Evolutionary conservation across 768 basidiomycete species (phyloP).

Genomic region (Mycena galericulata): DNA sequence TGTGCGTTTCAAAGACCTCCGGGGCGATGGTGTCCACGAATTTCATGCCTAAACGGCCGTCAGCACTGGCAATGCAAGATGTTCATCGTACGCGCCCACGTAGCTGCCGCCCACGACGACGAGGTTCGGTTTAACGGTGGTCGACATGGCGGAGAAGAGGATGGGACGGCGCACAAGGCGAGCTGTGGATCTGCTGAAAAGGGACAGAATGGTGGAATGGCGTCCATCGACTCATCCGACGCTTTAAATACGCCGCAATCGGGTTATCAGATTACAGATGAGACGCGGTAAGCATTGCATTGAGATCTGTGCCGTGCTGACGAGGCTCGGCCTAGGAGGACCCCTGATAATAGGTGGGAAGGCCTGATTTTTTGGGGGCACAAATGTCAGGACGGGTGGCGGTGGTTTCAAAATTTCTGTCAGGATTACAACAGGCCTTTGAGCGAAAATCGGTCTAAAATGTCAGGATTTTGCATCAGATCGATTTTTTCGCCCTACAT

Average conservation of each 20-base stretch:
- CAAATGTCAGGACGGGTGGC: too few relatives aligned
- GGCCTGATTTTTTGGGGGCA: too few relatives aligned
- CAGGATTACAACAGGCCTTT: too few relatives aligned
- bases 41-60: conserved; percentile 30
- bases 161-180: background rate
- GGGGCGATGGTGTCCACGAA: conserved; percentile 39
- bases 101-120: conserved; percentile 51
- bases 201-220: conserved; percentile 22
- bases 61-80: background rate
- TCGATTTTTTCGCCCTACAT: too few relatives aligned
- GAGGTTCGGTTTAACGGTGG: conserved; percentile 41
- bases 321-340: too few relatives aligned
- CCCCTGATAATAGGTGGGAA: too few relatives aligned
- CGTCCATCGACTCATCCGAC: background rate
- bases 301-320: too few relatives aligned
- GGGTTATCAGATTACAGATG: too few relatives aligned
- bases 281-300: too few relatives aligned
- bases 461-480: too few relatives aligned
- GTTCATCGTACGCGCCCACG: conserved; percentile 39
- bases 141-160: conserved; percentile 12
- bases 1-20: conserved; percentile 37
- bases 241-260: background rate
- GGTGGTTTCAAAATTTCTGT: too few relatives aligned
- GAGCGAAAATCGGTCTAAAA: too few relatives aligned
- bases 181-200: background rate